Percentiles rank a stretch among this genome's conserved stretches.
Conservation (phyloP, 495 filamentous ascomycete genomes). For the Aspergillus homomorphus region DNA sequence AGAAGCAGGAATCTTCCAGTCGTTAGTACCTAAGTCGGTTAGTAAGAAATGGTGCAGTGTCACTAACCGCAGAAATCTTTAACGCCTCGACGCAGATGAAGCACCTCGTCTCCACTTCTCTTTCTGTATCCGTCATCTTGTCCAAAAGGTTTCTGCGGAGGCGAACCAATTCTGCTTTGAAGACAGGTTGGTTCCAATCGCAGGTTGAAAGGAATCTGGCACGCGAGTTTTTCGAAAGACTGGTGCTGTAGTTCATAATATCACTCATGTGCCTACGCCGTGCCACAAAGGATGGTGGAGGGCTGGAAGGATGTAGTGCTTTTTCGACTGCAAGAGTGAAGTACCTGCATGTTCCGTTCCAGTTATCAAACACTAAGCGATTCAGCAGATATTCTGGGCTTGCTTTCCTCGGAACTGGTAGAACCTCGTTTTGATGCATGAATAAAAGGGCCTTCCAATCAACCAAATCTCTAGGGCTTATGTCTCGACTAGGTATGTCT, state of each 20-base stretch:
- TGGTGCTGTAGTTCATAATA: conserved; percentile 65
- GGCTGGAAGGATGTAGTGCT: conserved; percentile 47
- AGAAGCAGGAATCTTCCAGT: conserved; percentile 58
- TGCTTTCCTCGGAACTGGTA: conserved; percentile 54
- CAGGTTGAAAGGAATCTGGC: conserved; percentile 40
- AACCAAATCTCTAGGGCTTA: conserved; percentile 43
- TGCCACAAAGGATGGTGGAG: conserved; percentile 49
- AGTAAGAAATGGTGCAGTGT: not conserved
- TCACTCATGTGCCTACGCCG: conserved; percentile 51
- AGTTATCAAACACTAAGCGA: conserved; percentile 70
- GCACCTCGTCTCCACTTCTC: conserved; percentile 30
- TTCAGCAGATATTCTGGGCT: conserved; percentile 56
- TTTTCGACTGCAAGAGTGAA: conserved; percentile 37
- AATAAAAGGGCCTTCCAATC: conserved; percentile 62
- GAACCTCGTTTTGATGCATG: conserved; percentile 48
- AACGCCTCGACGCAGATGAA: conserved; percentile 61
- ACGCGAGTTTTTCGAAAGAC: conserved; percentile 55
- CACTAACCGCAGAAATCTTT: conserved; percentile 69
- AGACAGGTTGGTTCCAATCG: conserved; percentile 68
- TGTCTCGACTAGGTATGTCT: conserved; percentile 10
- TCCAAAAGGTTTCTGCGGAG: conserved; percentile 83
- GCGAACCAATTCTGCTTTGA: conserved; percentile 67
- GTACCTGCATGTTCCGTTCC: conserved; percentile 61
- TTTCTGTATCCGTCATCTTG: conserved; percentile 51
- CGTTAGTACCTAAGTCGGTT: conserved; percentile 13